Base-by-base conservation (phyloP, 2,329 filamentous ascomycete species). In the Aureobasidium sp. region DNA sequence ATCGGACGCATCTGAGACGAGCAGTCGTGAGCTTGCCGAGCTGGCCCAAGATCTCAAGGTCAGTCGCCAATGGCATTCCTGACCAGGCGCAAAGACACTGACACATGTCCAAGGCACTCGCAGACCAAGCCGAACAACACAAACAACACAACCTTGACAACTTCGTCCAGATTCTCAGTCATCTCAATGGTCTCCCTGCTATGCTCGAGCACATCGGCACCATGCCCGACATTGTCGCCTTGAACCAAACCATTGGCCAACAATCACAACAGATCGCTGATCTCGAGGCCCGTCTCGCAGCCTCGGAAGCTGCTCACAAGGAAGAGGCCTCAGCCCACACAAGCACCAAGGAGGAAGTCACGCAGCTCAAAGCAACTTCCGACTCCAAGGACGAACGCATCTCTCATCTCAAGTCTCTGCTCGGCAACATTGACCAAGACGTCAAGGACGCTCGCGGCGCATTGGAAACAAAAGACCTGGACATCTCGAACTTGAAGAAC, bases 21-120 rank as follows among this genome's bases (percentile, higher is more conserved):
- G 54, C 42, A 48, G n/a, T 32, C 41, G 54, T 37, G 42, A 48
- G 14, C 21, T 58, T 8, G 27, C 54, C 41, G 54, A 58, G 5
- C n/a, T 58, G n/a, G 54, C 54, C n/a, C 54, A 58, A 48, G 54
- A 58, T 48, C 32, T 58, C 32, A 58, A 58, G 54, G 54, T 58
- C 10, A 27, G 32, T 25, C n/a, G 30, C 3, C 30, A 16, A 16
- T 34, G 3, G 10, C 9, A 7, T 9, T 2, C n/a, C 10, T 4
- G 27, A 32, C 3, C 5, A 9, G 10, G n/a, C 53, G 37, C 36
- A 41, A 34, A 44, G 4, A 30, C 34, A 11, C 53, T 57, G 34
- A 57, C 16, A 44, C 30, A 34, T 16, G 21, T n/a, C 16, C 42
- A 58, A 44, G 54, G 30, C 42, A 37, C 54, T 58, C 29, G 54